Evolutionary conservation across 2,329 filamentous ascomycete genomes (phyloP).

Genomic region (Xenoacremonium recifei): DNA sequence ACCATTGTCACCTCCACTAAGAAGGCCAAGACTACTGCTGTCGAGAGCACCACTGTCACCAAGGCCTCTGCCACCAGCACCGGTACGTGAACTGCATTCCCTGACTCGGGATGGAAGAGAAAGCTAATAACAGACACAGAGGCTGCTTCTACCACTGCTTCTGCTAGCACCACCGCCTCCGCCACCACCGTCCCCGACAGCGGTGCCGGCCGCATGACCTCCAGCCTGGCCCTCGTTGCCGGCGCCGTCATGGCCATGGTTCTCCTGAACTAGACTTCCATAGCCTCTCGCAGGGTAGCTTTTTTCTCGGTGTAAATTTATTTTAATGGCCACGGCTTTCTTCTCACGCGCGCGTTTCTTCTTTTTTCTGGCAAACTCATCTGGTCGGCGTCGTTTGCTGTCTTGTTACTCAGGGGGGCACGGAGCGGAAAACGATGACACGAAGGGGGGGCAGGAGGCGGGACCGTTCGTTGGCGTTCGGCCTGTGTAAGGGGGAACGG

Average conservation of each 20-base stretch:
- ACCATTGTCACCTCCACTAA: constrained; percentile 1
- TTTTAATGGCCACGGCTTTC: too few species aligned
- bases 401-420: too few species aligned
- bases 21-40: constrained; percentile 10
- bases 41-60: constrained; percentile 17
- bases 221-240: constrained; percentile 31
- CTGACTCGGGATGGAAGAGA: neutral
- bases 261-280: constrained; percentile 34
- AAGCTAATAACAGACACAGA: constrained; percentile 3
- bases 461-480: too few species aligned
- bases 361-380: too few species aligned
- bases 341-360: too few species aligned
- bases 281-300: too few species aligned
- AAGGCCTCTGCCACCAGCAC: constrained; percentile 9
- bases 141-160: constrained; percentile 6
- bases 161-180: constrained; percentile 6
- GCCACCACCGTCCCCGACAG: constrained; percentile 27
- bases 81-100: neutral
- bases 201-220: constrained; percentile 29
- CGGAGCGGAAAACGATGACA: too few species aligned
- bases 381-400: too few species aligned
- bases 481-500: too few species aligned
- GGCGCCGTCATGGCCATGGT: constrained; percentile 34
- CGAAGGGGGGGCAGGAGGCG: too few species aligned
- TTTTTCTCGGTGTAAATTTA: too few species aligned